Percentiles rank a stretch among this genome's conserved stretches.
These are phyloP conservation scores for Psilocybe cyanescens DNA, from an alignment of 768 basidiomycete genomes.

Conservation along the genomic window DNA sequence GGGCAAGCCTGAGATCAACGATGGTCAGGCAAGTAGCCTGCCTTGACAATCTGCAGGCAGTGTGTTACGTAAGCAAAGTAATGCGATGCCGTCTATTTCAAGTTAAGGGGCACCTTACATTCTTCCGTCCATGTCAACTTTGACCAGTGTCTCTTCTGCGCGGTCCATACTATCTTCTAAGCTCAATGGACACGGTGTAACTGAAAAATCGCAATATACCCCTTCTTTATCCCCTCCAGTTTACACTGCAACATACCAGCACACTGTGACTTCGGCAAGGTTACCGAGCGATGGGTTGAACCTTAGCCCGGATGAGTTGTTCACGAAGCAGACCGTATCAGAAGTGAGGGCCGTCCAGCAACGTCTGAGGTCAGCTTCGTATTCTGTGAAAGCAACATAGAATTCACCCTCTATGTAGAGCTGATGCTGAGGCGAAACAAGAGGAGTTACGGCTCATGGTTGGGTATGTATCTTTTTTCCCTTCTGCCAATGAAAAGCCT, in stretches of 20 bases:
- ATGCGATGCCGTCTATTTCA: neutral
- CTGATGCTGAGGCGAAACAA: conserved; percentile 85
- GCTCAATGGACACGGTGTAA: conserved; percentile 19
- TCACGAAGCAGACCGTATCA: conserved; percentile 67
- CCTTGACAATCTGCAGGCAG: neutral
- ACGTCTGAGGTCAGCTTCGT: conserved; percentile 60
- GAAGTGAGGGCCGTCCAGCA: conserved; percentile 72
- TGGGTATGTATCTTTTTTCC: conserved; percentile 63
- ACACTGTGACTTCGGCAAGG: conserved; percentile 15
- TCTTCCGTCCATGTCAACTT: conserved; percentile 20
- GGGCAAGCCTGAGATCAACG: too few species aligned
- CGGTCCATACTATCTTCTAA: conserved; percentile 25
- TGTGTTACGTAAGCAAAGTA: conserved; percentile 9
- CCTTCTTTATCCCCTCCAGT: conserved; percentile 13
- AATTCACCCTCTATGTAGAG: conserved; percentile 40
- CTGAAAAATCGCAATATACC: conserved; percentile 8
- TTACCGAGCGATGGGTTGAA: conserved; percentile 28
- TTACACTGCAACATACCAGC: conserved; percentile 15
- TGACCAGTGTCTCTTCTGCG: conserved; percentile 20
- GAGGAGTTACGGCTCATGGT: conserved; percentile 90
- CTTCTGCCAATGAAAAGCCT: conserved; percentile 35
- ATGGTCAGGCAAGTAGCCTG: neutral
- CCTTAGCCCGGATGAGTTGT: conserved; percentile 74
- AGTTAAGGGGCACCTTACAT: neutral
- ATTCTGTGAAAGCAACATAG: conserved; percentile 2